Percentiles rank a stretch among this genome's conserved stretches.
Conservation (phyloP, 2,329 filamentous ascomycete species). For the Lecanoromycetidae sp. region DNA sequence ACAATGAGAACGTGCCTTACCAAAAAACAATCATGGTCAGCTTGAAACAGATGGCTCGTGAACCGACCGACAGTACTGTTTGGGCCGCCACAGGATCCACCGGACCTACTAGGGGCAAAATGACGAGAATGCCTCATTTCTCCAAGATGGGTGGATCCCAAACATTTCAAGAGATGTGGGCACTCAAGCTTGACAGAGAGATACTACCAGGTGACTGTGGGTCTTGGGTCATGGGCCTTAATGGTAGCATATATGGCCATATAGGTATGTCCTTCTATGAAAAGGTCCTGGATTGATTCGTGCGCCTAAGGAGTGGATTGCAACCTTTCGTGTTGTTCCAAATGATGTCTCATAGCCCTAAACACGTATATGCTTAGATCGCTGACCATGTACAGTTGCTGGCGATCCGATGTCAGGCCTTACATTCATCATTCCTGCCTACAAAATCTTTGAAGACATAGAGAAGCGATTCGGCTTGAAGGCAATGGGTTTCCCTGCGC, state of each 20-base stretch:
- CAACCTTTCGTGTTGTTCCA: no score
- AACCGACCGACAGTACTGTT: background rate
- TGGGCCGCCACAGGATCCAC: background rate
- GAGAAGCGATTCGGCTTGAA: background rate
- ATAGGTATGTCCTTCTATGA: background rate
- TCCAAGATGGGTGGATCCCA: background rate
- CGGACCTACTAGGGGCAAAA: background rate
- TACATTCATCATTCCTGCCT: slow-evolving; percentile 2
- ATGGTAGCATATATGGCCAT: background rate
- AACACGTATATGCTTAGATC: background rate
- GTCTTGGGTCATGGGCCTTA: background rate
- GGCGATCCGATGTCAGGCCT: background rate
- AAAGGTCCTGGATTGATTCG: background rate
- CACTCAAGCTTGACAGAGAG: background rate
- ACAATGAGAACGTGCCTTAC: background rate
- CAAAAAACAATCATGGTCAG: no score
- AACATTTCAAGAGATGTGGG: slow-evolving; percentile 5
- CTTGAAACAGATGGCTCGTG: background rate
- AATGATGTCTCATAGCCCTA: no score
- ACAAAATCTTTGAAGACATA: slow-evolving; percentile 5
- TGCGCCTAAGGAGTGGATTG: no score
- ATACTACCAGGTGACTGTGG: background rate
- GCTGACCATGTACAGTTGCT: background rate
- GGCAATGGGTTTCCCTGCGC: background rate
- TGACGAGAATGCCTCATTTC: background rate